Evolutionary conservation across 176 grass and related monocot species (phyloP), one percentile per base, ranked within the genome.

Genomic region (Areca catechu): DNA sequence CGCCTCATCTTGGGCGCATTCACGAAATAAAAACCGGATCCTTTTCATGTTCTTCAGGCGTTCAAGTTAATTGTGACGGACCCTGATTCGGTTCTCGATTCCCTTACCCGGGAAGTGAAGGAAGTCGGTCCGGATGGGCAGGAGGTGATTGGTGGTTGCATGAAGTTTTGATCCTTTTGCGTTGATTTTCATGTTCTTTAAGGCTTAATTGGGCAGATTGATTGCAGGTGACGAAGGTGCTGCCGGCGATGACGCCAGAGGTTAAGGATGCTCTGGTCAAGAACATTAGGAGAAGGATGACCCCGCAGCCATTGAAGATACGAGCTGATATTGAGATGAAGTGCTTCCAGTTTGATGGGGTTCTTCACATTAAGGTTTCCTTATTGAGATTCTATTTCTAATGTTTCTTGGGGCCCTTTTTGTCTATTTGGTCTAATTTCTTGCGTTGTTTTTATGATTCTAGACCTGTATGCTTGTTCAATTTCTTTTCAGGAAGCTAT

Each of bases 251-350:
- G 20, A 66, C 63, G 18, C 63, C 63, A 4, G 63, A 66, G 0
- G 49, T 66, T 25, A 66, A 66, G 22, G 63, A 66, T 52, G 49
- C 63, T 28, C 25, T 66, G 49, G 48, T 66, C 3, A 66, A 66
- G 63, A 66, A 66, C 18, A 66, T 66, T 53, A 51, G 68, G 29
- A 66, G 72, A 30, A 66, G 72, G 56, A 64, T 76, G 72, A 76
- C 55, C n/a, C 72, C 60, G 2, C 72, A 76, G 34, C 51, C 60
- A 7, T 15, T 76, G 54, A 76, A 66, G 72, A 76, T 76, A 56
- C 72, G 72, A 59, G 72, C 72, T 56, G 62, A 56, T 66, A 58
- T 76, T 20, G 62, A 76, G 53, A 67, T 76, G 60, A 76, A 64
- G n/a, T 76, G 72, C 62, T 66, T 58, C 57, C 72, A 67, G 16